Evolutionary conservation across 371 early-diverging fungal species (phyloP).

Genomic region (Mucor mucedo): DNA sequence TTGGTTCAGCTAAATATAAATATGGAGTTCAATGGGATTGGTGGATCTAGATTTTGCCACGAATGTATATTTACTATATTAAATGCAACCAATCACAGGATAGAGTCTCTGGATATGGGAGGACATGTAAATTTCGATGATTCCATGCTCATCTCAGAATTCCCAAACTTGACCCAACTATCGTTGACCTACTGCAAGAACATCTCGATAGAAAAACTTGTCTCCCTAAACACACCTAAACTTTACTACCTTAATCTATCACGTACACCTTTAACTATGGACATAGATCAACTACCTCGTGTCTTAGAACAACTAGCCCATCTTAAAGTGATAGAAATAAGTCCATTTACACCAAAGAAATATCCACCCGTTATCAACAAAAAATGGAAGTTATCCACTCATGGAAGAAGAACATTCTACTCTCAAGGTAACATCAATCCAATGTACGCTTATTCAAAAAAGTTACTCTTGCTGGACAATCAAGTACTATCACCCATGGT

Average conservation of each 20-base stretch:
- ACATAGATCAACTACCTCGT: constrained; percentile 7
- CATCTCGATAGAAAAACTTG: constrained; percentile 5
- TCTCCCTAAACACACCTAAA: neutral
- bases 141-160: constrained; percentile 4
- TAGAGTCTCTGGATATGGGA: constrained; percentile 36
- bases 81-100: neutral
- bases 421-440: constrained; percentile 30
- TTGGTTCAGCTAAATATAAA: constrained; percentile 37
- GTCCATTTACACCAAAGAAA: constrained; percentile 15
- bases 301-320: constrained; percentile 11
- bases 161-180: constrained; percentile 14
- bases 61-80: constrained; percentile 25
- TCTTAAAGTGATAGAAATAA: constrained; percentile 32
- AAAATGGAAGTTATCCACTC: constrained; percentile 13
- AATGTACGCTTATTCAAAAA: constrained; percentile 36
- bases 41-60: constrained; percentile 33
- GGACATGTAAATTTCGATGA: constrained; percentile 36
- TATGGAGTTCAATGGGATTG: constrained; percentile 35
- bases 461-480: constrained; percentile 25
- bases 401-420: constrained; percentile 31
- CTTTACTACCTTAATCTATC: constrained; percentile 24
- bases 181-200: constrained; percentile 20
- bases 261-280: constrained; percentile 13
- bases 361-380: constrained; percentile 1
- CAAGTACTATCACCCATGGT: constrained; percentile 37